These are phyloP conservation scores for Planoprotostelium fungivorum DNA, from an alignment of 78 protist species.

Conservation along the genomic window DNA sequence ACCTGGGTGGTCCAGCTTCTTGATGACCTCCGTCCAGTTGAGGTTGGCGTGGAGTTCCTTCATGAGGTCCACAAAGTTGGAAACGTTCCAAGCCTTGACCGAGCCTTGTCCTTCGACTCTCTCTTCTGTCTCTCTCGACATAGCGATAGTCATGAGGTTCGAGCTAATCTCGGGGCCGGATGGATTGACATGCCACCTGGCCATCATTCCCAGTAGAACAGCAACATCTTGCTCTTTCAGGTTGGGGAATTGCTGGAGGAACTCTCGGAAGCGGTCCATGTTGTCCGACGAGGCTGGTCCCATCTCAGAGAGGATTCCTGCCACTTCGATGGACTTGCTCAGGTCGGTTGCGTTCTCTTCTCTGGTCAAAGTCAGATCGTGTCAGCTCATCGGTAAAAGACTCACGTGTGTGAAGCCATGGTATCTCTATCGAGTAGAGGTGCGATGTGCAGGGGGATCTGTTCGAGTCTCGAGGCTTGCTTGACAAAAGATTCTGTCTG, in stretches of 20 bases:
- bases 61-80: slow-evolving; percentile 36
- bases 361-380: background rate
- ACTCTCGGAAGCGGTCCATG: slow-evolving; percentile 32
- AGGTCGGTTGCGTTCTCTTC: background rate
- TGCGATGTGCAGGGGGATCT: slow-evolving; percentile 3
- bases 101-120: background rate
- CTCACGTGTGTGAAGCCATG: background rate
- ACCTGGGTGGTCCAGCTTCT: slow-evolving; percentile 43
- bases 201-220: slow-evolving; percentile 29
- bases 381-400: background rate
- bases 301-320: slow-evolving; percentile 11
- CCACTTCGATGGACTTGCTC: slow-evolving; percentile 12
- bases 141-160: background rate
- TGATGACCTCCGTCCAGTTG: slow-evolving; percentile 47
- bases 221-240: slow-evolving; percentile 36
- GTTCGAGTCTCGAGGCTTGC: background rate
- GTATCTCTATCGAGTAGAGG: slow-evolving; percentile 6
- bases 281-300: background rate
- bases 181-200: slow-evolving; percentile 7
- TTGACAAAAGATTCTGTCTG: slow-evolving; percentile 2
- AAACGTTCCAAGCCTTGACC: slow-evolving; percentile 27
- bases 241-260: slow-evolving; percentile 32
- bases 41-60: slow-evolving; percentile 38
- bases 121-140: no score
- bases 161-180: background rate